Evolutionary conservation across 257 asterid species (phyloP).

Genomic region (Fraxinus cuspidata): DNA sequence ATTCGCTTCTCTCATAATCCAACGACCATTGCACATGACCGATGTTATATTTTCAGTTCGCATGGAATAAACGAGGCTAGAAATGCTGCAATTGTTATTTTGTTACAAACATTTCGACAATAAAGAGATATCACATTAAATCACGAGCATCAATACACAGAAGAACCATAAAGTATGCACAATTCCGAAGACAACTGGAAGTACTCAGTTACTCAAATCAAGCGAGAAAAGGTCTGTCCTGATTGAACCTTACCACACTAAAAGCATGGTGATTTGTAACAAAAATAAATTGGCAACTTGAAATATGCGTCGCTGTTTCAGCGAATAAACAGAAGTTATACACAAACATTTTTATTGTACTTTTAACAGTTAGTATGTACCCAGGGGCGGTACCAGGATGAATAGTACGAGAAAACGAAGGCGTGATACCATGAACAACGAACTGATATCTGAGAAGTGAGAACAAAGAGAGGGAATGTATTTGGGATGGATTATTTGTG

Average conservation of each 20-base stretch:
- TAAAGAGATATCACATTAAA: not conserved
- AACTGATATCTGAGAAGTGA: too few species aligned
- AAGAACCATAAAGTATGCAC: not conserved
- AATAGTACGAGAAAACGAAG: too few species aligned
- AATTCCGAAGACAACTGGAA: not conserved
- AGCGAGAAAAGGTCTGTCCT: not conserved
- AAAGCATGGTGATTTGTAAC: too few species aligned
- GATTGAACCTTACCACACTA: too few species aligned
- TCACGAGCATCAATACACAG: not conserved
- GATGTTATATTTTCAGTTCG: slow-evolving; percentile 69
- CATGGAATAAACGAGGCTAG: slow-evolving; percentile 80
- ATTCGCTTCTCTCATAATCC: slow-evolving; percentile 76
- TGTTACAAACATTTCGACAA: not conserved
- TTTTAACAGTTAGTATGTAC: not conserved
- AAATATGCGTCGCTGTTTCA: too few species aligned
- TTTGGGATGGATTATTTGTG: too few species aligned
- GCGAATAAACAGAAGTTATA: too few species aligned
- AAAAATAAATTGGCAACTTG: too few species aligned
- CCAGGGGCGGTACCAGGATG: not conserved
- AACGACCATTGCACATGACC: slow-evolving; percentile 70
- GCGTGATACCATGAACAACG: too few species aligned
- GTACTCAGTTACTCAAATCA: not conserved
- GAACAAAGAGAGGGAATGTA: too few species aligned
- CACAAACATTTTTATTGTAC: too few species aligned
- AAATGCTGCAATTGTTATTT: slow-evolving; percentile 60